Evolutionary conservation across 192 early-diverging fungal genomes (phyloP), one percentile per base, ranked within the genome.

Genomic region (Dissophora globulifera): DNA sequence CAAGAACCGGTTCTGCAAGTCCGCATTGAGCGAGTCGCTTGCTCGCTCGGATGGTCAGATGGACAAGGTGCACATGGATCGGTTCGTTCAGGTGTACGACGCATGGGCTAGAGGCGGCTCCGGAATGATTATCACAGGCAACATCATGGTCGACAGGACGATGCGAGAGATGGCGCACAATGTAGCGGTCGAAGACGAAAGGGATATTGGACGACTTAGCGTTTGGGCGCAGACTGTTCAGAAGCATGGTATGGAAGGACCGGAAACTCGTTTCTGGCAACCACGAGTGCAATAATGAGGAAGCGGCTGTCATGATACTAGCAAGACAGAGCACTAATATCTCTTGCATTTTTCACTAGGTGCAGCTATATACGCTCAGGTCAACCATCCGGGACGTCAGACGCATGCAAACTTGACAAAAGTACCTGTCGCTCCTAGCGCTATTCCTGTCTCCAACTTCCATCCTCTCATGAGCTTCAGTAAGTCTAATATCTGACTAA

Each of bases 1-100:
- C 61, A 50, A 51, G 61, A 62, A 62, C 61, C 61, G 61, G n/a
- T 62, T 62, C 49, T 51, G 32, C 19, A 62, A 62, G 19, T 47
- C 61, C 11, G 61, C 61, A 19, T 32, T 63, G 2, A 42, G 35
- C 8, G 61, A 63, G 26, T 53, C 35, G 19, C 61, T 63, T 8
- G 61, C 35, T 17, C 29, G 48, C 11, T 15, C 61, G 3, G 23
- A 63, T 10, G 61, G 61, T 12, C 40, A 50, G 33, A 41, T 63
- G 26, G 61, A 63, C 27, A 40, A 63, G 15, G 20, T 30, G 8
- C 61, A 63, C 8, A 23, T 49, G 31, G 49, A 63, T 25, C 19
- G 35, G 3, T 25, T 63, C 10, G 40, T 52, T 5, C 30, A 26
- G 15, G 8, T 63, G 16, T 63, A 63, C 19, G 49, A 42, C 0